Evolutionary conservation across 1,284 basidiomycete genomes (phyloP), one percentile per base, ranked within the genome.

Genomic region (Amylostereum areolatum): DNA sequence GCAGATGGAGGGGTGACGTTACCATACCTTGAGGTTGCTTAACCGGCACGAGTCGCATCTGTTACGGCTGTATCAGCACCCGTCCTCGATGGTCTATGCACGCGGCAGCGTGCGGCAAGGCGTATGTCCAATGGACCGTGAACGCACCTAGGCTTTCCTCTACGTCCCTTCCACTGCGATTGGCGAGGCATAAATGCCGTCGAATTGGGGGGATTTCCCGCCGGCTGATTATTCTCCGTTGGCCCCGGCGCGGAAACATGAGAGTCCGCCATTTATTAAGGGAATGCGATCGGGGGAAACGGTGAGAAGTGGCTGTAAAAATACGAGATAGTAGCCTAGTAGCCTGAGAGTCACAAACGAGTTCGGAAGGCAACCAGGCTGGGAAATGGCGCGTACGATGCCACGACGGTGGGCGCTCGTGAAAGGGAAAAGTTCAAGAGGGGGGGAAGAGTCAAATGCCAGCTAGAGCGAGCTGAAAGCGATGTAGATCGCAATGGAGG

Each of bases 61-160:
- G 18, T 18, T 18, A 18, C 18, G 18, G 18, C 18, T 18, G 18
- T 18, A 18, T 18, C 18, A 18, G 18, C 18, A 18, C 18, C 18
- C 18, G 18, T 18, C 18, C 18, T 18, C 18, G 18, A 18, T 18
- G 18, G 18, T 18, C 18, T 18, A 18, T 18, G 18, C 18, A 18
- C 18, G 18, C 18, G 18, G 18, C 18, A 18, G 18, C 18, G 18
- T 18, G 18, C 18, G 18, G 18, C 18, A 18, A 18, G 18, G 18
- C 18, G 18, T 18, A 18, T 18, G 62, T 81, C 80, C 53, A 76
- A 60, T 33, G 83, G 79, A 66, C 83, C 86, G 59, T 80, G 75
- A 66, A 86, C 83, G 60, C 83, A 85, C 48, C 83, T 72, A 55
- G 83, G 81, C 59, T 85, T 85, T 48, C 81, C 83, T 65, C 81